Evolutionary conservation across 2,329 filamentous ascomycete species (phyloP).

Genomic region (Arthrinium phaeospermum): DNA sequence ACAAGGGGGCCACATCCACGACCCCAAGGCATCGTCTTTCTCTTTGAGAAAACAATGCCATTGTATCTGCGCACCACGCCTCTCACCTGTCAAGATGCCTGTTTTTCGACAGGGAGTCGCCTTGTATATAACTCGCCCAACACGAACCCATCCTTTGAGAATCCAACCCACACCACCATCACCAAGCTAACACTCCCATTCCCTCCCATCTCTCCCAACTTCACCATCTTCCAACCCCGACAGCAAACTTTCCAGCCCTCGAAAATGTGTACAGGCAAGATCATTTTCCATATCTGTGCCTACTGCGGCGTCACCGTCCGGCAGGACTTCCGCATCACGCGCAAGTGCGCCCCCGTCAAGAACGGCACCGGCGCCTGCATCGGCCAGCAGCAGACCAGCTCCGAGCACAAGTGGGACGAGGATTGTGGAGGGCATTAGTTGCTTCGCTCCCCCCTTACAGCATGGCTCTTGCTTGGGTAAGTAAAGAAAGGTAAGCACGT

Average conservation of each 20-base stretch:
- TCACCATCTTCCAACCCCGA: not conserved
- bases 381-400: not conserved
- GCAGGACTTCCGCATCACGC: not conserved
- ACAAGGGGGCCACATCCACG: no score
- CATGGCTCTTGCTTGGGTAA: no score
- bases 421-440: not conserved
- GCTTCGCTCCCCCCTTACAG: no score
- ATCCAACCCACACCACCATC: not conserved
- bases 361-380: not conserved
- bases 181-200: not conserved
- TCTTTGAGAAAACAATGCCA: no score
- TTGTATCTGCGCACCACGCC: no score
- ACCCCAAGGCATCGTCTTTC: no score
- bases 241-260: constrained; percentile 45
- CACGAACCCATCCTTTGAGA: no score
- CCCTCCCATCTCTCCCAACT: no score
- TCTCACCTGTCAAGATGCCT: no score
- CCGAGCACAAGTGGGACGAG: not conserved
- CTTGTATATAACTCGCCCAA: no score
- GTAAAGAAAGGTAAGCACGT: not conserved
- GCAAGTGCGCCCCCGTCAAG: not conserved
- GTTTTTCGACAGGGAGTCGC: no score
- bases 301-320: not conserved
- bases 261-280: not conserved
- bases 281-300: not conserved